Conservation (phyloP, 2,329 filamentous ascomycete genomes). For the Scolecobasidium constrictum region DNA sequence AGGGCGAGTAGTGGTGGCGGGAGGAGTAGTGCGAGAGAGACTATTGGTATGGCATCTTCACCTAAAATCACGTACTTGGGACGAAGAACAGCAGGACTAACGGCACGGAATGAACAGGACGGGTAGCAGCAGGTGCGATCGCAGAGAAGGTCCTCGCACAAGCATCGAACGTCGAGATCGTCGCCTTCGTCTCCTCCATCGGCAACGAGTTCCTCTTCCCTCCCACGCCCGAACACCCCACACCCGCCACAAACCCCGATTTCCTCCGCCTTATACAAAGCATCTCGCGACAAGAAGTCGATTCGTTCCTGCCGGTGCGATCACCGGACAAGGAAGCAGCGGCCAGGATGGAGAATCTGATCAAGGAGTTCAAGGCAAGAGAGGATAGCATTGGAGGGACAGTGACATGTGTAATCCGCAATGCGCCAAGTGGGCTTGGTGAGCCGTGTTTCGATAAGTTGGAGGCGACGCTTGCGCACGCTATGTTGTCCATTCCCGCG, state of each 20-base stretch:
- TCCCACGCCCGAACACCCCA: conserved; percentile 55
- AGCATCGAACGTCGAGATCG: conserved; percentile 78
- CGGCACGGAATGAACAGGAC: conserved; percentile 36
- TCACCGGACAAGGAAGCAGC: conserved; percentile 62
- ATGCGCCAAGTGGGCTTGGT: conserved; percentile 73
- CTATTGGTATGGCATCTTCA: conserved; percentile 51
- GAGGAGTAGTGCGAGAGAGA: conserved; percentile 85
- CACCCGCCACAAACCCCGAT: conserved; percentile 61
- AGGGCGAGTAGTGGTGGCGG: conserved; percentile 87
- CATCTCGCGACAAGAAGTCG: conserved; percentile 66
- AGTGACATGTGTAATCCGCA: conserved; percentile 86
- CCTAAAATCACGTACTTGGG: too few relatives aligned
- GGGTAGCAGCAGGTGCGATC: conserved; percentile 84
- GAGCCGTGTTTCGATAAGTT: conserved; percentile 95
- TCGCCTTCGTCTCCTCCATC: conserved; percentile 80
- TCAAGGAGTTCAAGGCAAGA: conserved; percentile 66
- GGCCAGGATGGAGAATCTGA: conserved; percentile 58
- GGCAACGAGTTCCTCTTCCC: conserved; percentile 70
- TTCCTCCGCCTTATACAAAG: conserved; percentile 65
- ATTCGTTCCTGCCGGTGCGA: conserved; percentile 65
- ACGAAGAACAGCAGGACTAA: too few relatives aligned
- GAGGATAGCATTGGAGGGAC: conserved; percentile 90
- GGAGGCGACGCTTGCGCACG: conserved; percentile 81
- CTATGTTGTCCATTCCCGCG: conserved; percentile 90
- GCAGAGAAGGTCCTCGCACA: conserved; percentile 83